Base-by-base conservation (phyloP, 2,329 filamentous ascomycete genomes). In the Fusarium marasasianum region DNA sequence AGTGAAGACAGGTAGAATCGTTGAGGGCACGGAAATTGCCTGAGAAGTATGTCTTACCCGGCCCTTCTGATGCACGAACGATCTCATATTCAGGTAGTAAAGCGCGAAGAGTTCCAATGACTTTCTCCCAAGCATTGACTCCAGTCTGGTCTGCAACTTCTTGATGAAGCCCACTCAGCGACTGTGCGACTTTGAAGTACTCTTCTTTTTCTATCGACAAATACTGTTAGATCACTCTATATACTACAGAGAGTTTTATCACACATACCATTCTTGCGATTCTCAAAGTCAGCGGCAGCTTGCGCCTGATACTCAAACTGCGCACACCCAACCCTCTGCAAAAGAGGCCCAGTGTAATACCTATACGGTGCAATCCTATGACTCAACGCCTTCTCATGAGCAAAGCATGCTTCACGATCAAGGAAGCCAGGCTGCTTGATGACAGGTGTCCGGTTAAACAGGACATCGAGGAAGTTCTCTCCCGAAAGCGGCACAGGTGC, bases 281-380 rank as follows among this genome's bases (percentile, higher is more conserved):
- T 59, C 20, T 59, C 56, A 51, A 59, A 59, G 33, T 59, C 56
- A 14, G 56, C 43, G 1, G 24, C 24, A 24, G 56, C 56, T 31
- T 59, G 56, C 0, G 56, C 56, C 37, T 59, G 56, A 13, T 59
- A 59, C 33, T 59, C 56, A 24, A 59, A 59, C 44, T 59, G 56
- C 3, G 56, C 56, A 51, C 56, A 59, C 6, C 56, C 56, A 24
- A 51, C 56, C 10, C 56, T 59, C 20, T 59, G 56, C 43, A 59
- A 18, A n/a, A 59, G 56, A 22, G 56, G 56, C 5, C 56, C 56
- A 22, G 56, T 59, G 5, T 59, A 59, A 29, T 59, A 59, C n/a
- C 56, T 59, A 40, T 59, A 59, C 6, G 56, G 56, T 2, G 56
- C 33, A 22, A 59, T 59, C 17, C 33, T 59, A 40, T 59, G 56